Conservation (phyloP, 2,329 filamentous ascomycete species). For the Colletotrichum liaoningense region DNA sequence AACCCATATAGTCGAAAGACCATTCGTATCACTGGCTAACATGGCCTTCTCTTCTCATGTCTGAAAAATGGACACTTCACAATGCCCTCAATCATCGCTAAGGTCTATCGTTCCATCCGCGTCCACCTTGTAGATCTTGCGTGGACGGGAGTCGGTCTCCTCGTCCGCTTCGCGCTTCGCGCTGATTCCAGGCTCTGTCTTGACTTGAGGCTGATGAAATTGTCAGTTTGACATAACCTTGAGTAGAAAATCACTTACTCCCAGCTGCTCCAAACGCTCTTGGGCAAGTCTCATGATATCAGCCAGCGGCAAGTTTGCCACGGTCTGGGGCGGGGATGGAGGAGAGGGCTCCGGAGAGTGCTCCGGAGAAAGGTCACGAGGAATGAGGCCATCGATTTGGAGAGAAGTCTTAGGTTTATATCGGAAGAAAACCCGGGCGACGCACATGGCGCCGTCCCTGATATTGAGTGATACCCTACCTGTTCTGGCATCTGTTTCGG, state of each 20-base stretch:
- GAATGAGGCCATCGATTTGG: neutral
- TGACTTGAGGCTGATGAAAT: neutral
- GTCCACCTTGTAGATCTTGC: constrained; percentile 20
- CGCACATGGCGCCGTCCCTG: neutral
- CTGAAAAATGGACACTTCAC: neutral
- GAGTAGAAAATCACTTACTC: neutral
- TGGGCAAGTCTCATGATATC: neutral
- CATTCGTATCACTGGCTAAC: neutral
- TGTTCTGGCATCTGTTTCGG: neutral
- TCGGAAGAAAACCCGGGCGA: constrained; percentile 4
- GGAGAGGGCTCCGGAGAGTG: neutral
- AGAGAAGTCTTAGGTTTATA: constrained; percentile 1
- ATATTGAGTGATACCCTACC: too few species aligned
- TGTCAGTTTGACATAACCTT: neutral
- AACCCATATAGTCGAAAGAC: accelerated
- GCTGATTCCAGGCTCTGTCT: neutral
- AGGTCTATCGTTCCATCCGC: constrained; percentile 1
- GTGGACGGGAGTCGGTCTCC: neutral
- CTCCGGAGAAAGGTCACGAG: neutral
- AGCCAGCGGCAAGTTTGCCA: neutral
- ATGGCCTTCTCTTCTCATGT: neutral
- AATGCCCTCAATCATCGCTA: neutral
- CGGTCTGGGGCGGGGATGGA: neutral
- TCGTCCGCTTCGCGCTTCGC: constrained; percentile 6
- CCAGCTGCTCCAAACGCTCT: neutral